A percentile compares a stretch with the other conserved stretches of the same genome.
phyloP scores from a whole-genome alignment of 371 early-diverging fungal species.

The Syncephalastrum contaminatum region DNA sequence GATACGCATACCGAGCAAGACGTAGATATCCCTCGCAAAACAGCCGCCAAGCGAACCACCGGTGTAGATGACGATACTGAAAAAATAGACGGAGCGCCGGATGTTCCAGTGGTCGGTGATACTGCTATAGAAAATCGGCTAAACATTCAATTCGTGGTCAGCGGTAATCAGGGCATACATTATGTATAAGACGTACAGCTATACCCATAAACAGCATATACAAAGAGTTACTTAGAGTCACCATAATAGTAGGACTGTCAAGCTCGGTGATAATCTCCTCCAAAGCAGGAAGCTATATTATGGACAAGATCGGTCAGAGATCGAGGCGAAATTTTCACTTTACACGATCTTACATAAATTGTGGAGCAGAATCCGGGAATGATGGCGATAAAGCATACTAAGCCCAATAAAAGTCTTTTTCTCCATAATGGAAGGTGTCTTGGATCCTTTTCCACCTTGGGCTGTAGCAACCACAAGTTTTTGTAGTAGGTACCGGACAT shows the following conservation, averaged over 20 bases:
- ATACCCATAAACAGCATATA: slow-evolving; percentile 67
- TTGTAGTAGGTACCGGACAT: too few relatives aligned
- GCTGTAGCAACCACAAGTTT: slow-evolving; percentile 1
- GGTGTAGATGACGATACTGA: slow-evolving; percentile 59
- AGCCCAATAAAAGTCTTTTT: slow-evolving; percentile 31
- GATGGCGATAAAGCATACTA: slow-evolving; percentile 45
- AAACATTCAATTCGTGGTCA: slow-evolving; percentile 1
- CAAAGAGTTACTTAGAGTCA: slow-evolving; percentile 58
- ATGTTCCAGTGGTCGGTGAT: slow-evolving; percentile 70
- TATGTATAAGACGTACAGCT: slow-evolving; percentile 24
- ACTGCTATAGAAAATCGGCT: slow-evolving; percentile 68
- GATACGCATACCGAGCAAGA: slow-evolving; percentile 65
- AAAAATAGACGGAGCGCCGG: slow-evolving; percentile 65
- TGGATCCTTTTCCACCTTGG: slow-evolving; percentile 27
- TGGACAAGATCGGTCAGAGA: background rate
- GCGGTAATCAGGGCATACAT: background rate
- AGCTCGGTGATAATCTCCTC: slow-evolving; percentile 34
- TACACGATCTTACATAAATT: slow-evolving; percentile 31
- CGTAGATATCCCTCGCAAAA: slow-evolving; percentile 54
- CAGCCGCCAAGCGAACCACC: slow-evolving; percentile 70
- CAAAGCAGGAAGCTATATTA: slow-evolving; percentile 49
- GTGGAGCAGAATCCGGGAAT: slow-evolving; percentile 54
- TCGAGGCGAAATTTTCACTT: background rate
- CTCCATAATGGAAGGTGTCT: slow-evolving; percentile 36
- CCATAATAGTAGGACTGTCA: slow-evolving; percentile 43